These are phyloP conservation scores for Eleusine indica DNA, from an alignment of 176 grass and related monocot genomes.

Conservation along the genomic window DNA sequence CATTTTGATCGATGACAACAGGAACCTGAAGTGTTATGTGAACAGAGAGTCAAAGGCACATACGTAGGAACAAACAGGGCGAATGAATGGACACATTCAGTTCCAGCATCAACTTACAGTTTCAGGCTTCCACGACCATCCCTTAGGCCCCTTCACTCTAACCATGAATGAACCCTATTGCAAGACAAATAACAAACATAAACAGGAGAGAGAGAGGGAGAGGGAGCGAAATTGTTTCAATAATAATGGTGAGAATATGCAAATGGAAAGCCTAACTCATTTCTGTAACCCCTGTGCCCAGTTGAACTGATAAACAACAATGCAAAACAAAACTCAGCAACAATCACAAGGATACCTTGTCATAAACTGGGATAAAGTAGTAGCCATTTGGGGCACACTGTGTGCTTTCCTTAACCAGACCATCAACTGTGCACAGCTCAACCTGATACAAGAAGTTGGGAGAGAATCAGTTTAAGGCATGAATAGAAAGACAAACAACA, in stretches of 20 bases:
- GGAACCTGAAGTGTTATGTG: constrained; percentile 60
- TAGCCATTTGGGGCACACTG: constrained; percentile 98
- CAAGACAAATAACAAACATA: constrained; percentile 27
- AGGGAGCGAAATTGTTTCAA: neutral
- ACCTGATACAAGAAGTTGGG: constrained; percentile 54
- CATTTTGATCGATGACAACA: constrained; percentile 65
- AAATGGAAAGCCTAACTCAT: neutral
- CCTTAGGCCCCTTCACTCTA: constrained; percentile 89
- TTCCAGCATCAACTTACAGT: constrained; percentile 50
- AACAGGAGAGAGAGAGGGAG: neutral
- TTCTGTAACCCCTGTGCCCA: neutral
- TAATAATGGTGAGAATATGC: constrained; percentile 18
- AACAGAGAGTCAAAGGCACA: constrained; percentile 17
- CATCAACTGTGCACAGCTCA: constrained; percentile 88
- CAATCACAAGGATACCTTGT: constrained; percentile 58
- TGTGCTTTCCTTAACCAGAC: constrained; percentile 90
- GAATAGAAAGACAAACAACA: neutral
- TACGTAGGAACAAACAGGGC: constrained; percentile 19
- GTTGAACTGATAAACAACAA: neutral
- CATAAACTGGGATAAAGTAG: constrained; percentile 96
- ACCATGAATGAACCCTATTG: constrained; percentile 82
- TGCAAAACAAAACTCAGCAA: constrained; percentile 28
- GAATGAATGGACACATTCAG: neutral
- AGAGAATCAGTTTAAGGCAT: constrained; percentile 31
- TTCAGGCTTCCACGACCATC: constrained; percentile 92